A percentile compares a stretch with the other conserved stretches of the same genome.
These are phyloP conservation scores for Heliocybe sulcata DNA, from an alignment of 1,284 basidiomycete species.

Conservation along the genomic window DNA sequence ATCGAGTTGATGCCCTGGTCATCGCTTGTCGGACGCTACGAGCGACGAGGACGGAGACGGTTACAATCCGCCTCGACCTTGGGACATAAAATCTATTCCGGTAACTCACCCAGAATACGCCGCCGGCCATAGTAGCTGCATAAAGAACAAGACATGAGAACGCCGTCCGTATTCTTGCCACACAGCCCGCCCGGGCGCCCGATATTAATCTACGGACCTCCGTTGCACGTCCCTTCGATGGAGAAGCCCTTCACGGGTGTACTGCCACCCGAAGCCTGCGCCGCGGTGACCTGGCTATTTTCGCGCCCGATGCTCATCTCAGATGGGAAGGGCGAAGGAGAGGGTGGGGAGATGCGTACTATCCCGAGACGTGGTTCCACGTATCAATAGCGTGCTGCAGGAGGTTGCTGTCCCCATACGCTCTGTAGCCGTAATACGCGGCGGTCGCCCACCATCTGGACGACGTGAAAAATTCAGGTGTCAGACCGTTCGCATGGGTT, in stretches of 20 bases:
- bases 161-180: neutral
- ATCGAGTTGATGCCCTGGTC: constrained; percentile 37
- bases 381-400: constrained; percentile 36
- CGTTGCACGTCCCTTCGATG: constrained; percentile 32
- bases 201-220: constrained; percentile 21
- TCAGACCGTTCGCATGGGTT: neutral
- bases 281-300: constrained; percentile 30
- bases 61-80: neutral
- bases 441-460: constrained; percentile 44
- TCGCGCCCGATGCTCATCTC: neutral
- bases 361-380: constrained; percentile 39
- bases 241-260: constrained; percentile 31
- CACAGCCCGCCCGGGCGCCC: neutral
- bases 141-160: no score
- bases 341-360: constrained; percentile 21
- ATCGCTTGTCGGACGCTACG: constrained; percentile 29
- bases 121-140: constrained; percentile 39
- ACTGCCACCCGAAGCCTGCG: constrained; percentile 26
- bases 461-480: neutral
- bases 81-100: constrained; percentile 15
- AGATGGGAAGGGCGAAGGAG: neutral
- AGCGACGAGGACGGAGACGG: no score
- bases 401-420: constrained; percentile 33
- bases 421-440: constrained; percentile 38
- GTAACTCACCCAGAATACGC: constrained; percentile 35